These are phyloP conservation scores for Bipolaris cookei DNA, from an alignment of 2,329 filamentous ascomycete species.

Conservation along the genomic window DNA sequence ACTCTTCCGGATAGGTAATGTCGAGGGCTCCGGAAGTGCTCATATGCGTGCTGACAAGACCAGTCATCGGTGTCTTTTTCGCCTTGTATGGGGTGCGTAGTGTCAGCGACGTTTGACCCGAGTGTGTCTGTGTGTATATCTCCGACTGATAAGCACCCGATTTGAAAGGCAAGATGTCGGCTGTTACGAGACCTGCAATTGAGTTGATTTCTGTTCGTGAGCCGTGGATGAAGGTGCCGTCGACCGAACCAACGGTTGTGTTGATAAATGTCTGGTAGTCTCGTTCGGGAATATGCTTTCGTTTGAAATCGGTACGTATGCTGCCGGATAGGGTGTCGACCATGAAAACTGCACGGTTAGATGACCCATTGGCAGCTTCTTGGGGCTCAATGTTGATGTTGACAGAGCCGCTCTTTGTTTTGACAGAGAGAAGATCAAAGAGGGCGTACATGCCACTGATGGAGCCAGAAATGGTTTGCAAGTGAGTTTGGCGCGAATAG, in stretches of 20 bases:
- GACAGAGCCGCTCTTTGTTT: slow-evolving; percentile 51
- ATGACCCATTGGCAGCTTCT: slow-evolving; percentile 33
- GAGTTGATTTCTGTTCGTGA: slow-evolving; percentile 46
- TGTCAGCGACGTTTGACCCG: slow-evolving; percentile 44
- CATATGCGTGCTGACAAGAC: slow-evolving; percentile 46
- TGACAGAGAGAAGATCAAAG: slow-evolving; percentile 50
- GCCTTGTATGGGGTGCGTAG: slow-evolving; percentile 44
- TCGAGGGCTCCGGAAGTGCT: slow-evolving; percentile 45
- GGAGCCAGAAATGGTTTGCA: slow-evolving; percentile 50
- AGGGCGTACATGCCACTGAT: slow-evolving; percentile 53
- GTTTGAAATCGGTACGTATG: slow-evolving; percentile 46
- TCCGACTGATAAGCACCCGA: slow-evolving; percentile 34
- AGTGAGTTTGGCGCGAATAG: slow-evolving; percentile 48
- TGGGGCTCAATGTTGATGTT: slow-evolving; percentile 50
- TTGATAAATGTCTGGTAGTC: slow-evolving; percentile 52
- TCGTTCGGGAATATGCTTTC: slow-evolving; percentile 48
- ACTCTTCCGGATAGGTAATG: slow-evolving; percentile 51
- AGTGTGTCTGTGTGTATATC: slow-evolving; percentile 45
- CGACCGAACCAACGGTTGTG: slow-evolving; percentile 48
- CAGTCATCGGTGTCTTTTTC: slow-evolving; percentile 31
- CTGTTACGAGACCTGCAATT: slow-evolving; percentile 47
- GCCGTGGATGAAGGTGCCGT: slow-evolving; percentile 52
- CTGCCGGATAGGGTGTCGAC: slow-evolving; percentile 47
- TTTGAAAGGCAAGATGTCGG: slow-evolving; percentile 48
- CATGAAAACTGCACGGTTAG: slow-evolving; percentile 47